These are phyloP conservation scores for Flueggea neowawraea DNA, from an alignment of 441 rosid species.

Conservation along the genomic window DNA sequence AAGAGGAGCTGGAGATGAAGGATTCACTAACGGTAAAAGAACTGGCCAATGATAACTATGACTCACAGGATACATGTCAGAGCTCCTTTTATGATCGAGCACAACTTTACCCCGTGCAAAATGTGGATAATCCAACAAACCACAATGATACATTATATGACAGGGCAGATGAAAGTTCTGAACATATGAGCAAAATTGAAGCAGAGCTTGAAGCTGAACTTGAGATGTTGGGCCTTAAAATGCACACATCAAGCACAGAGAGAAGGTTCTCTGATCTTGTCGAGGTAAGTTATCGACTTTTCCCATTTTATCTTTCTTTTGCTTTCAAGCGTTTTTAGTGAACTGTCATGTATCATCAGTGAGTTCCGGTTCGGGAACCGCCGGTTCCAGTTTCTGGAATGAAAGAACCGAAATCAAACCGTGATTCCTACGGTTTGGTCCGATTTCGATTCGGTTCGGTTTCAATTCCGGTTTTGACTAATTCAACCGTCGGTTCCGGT, in stretches of 20 bases:
- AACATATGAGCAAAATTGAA: constrained; percentile 73
- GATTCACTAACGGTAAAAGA: constrained; percentile 58
- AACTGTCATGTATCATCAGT: no score
- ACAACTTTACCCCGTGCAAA: constrained; percentile 16
- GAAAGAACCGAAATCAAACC: no score
- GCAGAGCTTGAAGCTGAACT: constrained; percentile 99
- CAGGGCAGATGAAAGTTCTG: constrained; percentile 35
- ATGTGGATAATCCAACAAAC: constrained; percentile 15
- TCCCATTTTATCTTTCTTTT: constrained; percentile 12
- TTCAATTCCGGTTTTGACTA: no score
- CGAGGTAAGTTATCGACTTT: constrained; percentile 30
- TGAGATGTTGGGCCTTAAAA: constrained; percentile 63
- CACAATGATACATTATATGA: constrained; percentile 20
- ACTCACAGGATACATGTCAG: constrained; percentile 30
- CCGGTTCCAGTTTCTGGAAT: no score
- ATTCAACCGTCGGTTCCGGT: no score
- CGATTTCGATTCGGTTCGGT: no score
- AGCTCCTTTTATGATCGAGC: constrained; percentile 22
- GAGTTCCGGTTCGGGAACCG: no score
- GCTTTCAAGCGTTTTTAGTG: no score
- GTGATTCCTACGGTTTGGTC: no score
- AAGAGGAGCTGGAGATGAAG: constrained; percentile 72
- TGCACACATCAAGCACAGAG: constrained; percentile 30
- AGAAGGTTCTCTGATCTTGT: constrained; percentile 29
- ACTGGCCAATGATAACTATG: constrained; percentile 40